Evolutionary conservation across 2,329 filamentous ascomycete genomes (phyloP).

Genomic region (Tolypocladium nubicola): DNA sequence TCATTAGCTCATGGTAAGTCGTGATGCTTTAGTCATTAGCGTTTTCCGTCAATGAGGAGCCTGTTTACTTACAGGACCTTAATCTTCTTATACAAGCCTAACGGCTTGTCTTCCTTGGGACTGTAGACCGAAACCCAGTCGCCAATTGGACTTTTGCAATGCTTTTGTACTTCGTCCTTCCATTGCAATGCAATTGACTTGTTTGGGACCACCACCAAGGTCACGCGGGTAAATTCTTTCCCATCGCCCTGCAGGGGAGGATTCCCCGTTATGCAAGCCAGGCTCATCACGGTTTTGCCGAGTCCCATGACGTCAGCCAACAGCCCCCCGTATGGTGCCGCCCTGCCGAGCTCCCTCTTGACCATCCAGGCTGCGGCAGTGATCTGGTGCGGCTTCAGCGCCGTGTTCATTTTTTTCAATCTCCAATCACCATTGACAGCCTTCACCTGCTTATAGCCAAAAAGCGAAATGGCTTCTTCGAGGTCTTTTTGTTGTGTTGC

Average conservation of each 20-base stretch:
- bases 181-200: slow-evolving; percentile 14
- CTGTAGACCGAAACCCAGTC: slow-evolving; percentile 4
- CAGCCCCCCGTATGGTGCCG: slow-evolving; percentile 45
- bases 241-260: slow-evolving; percentile 28
- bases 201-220: slow-evolving; percentile 21
- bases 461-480: slow-evolving; percentile 2
- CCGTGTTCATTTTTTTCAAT: slow-evolving; percentile 8
- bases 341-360: slow-evolving; percentile 28
- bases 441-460: slow-evolving; percentile 10
- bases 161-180: slow-evolving; percentile 14
- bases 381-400: slow-evolving; percentile 38
- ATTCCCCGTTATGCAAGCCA: slow-evolving; percentile 62
- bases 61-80: background rate
- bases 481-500: slow-evolving; percentile 9
- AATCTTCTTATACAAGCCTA: background rate
- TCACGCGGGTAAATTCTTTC: slow-evolving; percentile 21
- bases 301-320: slow-evolving; percentile 54
- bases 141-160: slow-evolving; percentile 4
- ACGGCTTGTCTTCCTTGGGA: background rate
- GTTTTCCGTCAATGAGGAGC: too few relatives aligned
- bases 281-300: slow-evolving; percentile 61
- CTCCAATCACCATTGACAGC: slow-evolving; percentile 2
- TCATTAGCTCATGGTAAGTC: slow-evolving; percentile 16
- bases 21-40: slow-evolving; percentile 11
- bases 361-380: slow-evolving; percentile 44